phyloP scores from a whole-genome alignment of 768 basidiomycete species.

The Fomitopsis serialis region DNA sequence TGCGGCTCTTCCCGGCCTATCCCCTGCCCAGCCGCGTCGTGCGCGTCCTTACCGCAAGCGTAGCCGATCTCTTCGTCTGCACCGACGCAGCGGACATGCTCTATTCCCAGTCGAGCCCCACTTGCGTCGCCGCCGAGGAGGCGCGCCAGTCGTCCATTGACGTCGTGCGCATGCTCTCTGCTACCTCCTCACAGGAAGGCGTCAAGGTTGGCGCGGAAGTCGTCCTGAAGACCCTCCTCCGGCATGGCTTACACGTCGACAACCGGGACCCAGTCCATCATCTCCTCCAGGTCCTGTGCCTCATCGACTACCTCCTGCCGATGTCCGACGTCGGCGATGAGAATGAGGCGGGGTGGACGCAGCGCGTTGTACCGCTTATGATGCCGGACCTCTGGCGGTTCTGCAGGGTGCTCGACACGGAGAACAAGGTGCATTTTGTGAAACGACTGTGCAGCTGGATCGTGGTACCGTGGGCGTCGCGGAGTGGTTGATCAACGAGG shows the following conservation, averaged over 20 bases:
- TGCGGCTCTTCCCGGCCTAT: slow-evolving; percentile 39
- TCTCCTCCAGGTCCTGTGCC: slow-evolving; percentile 45
- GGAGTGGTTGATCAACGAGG: slow-evolving; percentile 67
- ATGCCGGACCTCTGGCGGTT: slow-evolving; percentile 52
- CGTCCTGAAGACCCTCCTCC: slow-evolving; percentile 53
- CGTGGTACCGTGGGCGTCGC: slow-evolving; percentile 49
- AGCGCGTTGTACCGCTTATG: slow-evolving; percentile 49
- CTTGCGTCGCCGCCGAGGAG: slow-evolving; percentile 36
- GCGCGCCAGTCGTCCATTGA: slow-evolving; percentile 48
- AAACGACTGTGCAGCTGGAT: slow-evolving; percentile 55
- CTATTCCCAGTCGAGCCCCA: slow-evolving; percentile 34
- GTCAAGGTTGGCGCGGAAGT: slow-evolving; percentile 40
- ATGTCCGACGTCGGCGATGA: slow-evolving; percentile 22
- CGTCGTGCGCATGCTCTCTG: slow-evolving; percentile 38
- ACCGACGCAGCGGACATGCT: slow-evolving; percentile 39
- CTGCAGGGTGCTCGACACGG: slow-evolving; percentile 50
- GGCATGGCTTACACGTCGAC: slow-evolving; percentile 33
- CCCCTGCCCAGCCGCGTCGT: slow-evolving; percentile 47
- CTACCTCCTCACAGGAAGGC: slow-evolving; percentile 27
- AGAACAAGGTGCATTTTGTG: slow-evolving; percentile 48
- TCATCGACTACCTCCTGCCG: slow-evolving; percentile 58
- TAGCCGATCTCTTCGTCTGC: slow-evolving; percentile 53
- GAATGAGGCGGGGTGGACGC: slow-evolving; percentile 42
- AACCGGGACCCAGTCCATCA: slow-evolving; percentile 54
- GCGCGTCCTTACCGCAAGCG: slow-evolving; percentile 35